phyloP scores from a whole-genome alignment of 257 asterid genomes.

The Forsythia viridissima region DNA sequence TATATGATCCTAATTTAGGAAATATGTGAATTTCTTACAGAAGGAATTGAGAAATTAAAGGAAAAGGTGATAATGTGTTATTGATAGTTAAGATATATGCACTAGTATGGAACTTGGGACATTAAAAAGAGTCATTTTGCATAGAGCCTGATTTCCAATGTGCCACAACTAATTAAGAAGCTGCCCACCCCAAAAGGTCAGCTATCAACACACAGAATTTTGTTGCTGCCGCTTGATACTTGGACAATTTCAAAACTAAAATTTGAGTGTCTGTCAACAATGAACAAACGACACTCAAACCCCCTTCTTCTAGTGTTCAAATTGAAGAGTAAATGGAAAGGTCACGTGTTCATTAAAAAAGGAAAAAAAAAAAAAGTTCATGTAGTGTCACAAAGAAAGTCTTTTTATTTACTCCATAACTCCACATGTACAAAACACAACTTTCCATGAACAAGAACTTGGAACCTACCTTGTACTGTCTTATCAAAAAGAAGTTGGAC shows the following conservation, averaged over 20 bases:
- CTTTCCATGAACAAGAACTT: slow-evolving; percentile 3
- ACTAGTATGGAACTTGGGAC: background rate
- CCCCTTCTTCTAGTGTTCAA: background rate
- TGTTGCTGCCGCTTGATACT: background rate
- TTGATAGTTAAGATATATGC: background rate
- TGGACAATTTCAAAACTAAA: background rate
- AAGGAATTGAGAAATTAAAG: background rate
- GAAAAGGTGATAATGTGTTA: background rate
- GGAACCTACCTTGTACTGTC: slow-evolving; percentile 78
- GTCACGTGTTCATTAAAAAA: background rate
- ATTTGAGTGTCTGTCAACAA: background rate
- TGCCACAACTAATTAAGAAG: background rate
- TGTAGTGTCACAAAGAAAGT: background rate
- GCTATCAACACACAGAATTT: background rate
- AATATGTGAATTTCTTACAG: background rate
- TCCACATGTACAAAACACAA: background rate
- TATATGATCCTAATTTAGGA: background rate
- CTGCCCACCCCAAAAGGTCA: background rate
- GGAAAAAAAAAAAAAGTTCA: background rate
- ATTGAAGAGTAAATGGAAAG: background rate
- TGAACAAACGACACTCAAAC: background rate
- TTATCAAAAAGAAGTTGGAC: slow-evolving; percentile 74
- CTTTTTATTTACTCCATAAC: background rate
- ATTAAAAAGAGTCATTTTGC: background rate
- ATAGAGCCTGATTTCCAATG: background rate